A percentile compares a stretch with the other conserved stretches of the same genome.
These are phyloP conservation scores for Gymnopilus dilepis DNA, from an alignment of 768 basidiomycete genomes.

Conservation along the genomic window DNA sequence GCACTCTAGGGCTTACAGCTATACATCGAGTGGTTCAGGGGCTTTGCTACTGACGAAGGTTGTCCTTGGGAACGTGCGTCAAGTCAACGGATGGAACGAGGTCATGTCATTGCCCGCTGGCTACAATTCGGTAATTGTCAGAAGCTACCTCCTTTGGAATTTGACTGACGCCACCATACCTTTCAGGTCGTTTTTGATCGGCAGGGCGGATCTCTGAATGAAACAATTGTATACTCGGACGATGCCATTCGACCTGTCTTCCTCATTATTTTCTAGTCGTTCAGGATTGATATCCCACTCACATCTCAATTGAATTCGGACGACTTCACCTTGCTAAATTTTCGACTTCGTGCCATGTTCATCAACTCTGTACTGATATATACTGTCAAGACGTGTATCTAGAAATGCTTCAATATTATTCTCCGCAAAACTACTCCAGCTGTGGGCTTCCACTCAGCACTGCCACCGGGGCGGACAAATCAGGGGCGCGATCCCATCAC, in stretches of 20 bases:
- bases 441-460: no score
- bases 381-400: background rate
- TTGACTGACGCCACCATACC: background rate
- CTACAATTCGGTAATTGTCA: conserved; percentile 32
- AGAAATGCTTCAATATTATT: background rate
- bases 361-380: background rate
- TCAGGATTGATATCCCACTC: no score
- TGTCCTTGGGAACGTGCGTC: conserved; percentile 31
- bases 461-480: no score
- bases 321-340: no score
- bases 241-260: conserved; percentile 40
- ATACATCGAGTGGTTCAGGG: conserved; percentile 24
- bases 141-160: no score
- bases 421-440: no score
- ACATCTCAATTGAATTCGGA: no score
- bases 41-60: conserved; percentile 37
- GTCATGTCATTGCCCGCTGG: conserved; percentile 33
- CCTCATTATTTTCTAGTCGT: conserved; percentile 31
- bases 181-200: conserved; percentile 30
- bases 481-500: background rate
- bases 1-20: conserved; percentile 29
- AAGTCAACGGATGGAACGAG: conserved; percentile 25
- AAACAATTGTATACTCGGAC: conserved; percentile 36
- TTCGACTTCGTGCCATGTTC: background rate
- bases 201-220: conserved; percentile 29